Evolutionary conservation across 208 protist genomes (phyloP), one percentile per base, ranked within the genome.

Genomic region (Crithidia brevicula): DNA sequence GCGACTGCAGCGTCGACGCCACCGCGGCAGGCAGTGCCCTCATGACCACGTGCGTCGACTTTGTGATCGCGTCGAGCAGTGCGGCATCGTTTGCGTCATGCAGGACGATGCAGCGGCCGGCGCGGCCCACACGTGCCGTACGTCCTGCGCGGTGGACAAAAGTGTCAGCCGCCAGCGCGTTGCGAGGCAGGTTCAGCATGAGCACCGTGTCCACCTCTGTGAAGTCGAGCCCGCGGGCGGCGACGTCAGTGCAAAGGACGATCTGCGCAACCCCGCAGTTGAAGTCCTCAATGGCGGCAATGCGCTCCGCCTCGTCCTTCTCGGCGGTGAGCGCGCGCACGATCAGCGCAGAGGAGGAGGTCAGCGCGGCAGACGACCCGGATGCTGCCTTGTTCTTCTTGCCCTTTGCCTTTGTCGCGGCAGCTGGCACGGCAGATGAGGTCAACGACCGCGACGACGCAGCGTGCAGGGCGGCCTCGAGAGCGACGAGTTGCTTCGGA

Each of bases 81-180:
- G 63, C 62, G 18, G 52, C 52, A 22, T 94, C 87, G 16, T 59
- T 42, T 20, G 78, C 49, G 60, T 89, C 87, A 57, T 83, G 68
- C 36, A 96, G 74, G 15, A 99, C 74, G 0, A 99, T 72, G 31
- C 92, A 98, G n/a, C 60, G 73, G 30, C 98, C 98, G 1, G 64
- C 51, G 2, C 83, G 79, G 42, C 86, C 89, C 11, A 98, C 78
- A 30, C 98, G 92, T 11, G 98, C 98, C 22, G 98, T 99, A 47
- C 98, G 86, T 15, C 98, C 98, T 7, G 98, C 91, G 58, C 97
- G 87, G 75, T 99, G 98, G n/a, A 99, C 86, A 69, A 99, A 99
- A 16, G 97, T 97, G 53, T 96, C 91, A 10, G 87, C 71, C 11
- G 97, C 89, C 52, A 92, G 86, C 13, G 47, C 40, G 30, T 54